Percentiles rank a stretch among this genome's conserved stretches.
Evolutionary conservation across 371 early-diverging fungal genomes (phyloP).

Genomic region (Lichtheimia ornata): DNA sequence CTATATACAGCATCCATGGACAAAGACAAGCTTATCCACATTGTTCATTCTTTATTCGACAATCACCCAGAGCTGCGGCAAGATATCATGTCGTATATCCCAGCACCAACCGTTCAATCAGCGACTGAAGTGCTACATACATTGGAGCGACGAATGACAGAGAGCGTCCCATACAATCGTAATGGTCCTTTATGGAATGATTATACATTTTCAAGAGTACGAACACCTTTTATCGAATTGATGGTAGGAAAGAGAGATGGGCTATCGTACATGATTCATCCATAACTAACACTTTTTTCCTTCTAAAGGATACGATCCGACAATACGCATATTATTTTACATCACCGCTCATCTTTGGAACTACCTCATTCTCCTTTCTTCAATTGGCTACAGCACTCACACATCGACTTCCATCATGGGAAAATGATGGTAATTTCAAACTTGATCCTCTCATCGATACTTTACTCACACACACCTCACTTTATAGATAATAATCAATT

Average conservation of each 20-base stretch:
- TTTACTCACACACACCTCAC: no score
- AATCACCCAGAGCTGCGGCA: conserved; percentile 72
- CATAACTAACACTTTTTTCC: background rate
- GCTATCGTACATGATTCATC: background rate
- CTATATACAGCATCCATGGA: conserved; percentile 58
- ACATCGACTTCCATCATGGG: conserved; percentile 85
- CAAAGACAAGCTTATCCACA: conserved; percentile 71
- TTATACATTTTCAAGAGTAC: conserved; percentile 89
- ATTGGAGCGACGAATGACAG: conserved; percentile 70
- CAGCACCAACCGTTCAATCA: conserved; percentile 85
- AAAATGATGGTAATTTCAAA: conserved; percentile 42
- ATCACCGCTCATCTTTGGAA: conserved; percentile 70
- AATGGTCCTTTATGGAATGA: conserved; percentile 80
- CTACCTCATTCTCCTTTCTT: conserved; percentile 76
- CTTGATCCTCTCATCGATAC: no score
- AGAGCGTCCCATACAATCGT: conserved; percentile 84
- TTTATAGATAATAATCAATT: conserved; percentile 61
- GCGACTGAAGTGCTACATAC: conserved; percentile 66
- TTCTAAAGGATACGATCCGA: conserved; percentile 65
- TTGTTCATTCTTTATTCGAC: conserved; percentile 72
- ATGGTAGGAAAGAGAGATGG: conserved; percentile 45
- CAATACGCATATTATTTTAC: conserved; percentile 90
- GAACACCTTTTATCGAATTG: conserved; percentile 73
- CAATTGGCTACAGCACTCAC: conserved; percentile 74
- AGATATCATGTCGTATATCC: conserved; percentile 76